Evolutionary conservation across 805 yeast species (phyloP).

Genomic region (Priceomyces melissophilus): DNA sequence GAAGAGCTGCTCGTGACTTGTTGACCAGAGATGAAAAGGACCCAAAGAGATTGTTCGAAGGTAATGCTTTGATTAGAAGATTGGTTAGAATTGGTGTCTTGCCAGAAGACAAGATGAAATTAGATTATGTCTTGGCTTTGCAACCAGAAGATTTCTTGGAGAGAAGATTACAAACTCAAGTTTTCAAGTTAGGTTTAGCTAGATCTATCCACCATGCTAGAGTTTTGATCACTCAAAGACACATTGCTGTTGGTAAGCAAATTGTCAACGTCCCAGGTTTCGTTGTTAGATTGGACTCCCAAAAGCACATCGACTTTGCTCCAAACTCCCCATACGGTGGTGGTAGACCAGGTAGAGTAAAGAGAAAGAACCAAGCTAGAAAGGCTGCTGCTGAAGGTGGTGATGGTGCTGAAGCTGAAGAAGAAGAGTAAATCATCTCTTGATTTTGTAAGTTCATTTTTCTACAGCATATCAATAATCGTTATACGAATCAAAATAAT

Average conservation of each 20-base stretch:
- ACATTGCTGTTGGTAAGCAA: conserved; percentile 99
- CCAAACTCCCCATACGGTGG: conserved; percentile 99
- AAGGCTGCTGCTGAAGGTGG: conserved; percentile 52
- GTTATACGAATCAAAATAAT: conserved; percentile 2
- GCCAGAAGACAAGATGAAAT: conserved; percentile 98
- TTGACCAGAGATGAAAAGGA: conserved; percentile 99
- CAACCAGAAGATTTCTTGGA: conserved; percentile 98
- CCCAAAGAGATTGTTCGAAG: conserved; percentile 99
- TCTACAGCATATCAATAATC: conserved; percentile 1
- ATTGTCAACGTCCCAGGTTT: conserved; percentile 97
- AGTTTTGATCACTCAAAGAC: conserved; percentile 97
- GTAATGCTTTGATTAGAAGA: conserved; percentile 99
- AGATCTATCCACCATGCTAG: conserved; percentile 99
- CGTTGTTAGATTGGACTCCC: conserved; percentile 99
- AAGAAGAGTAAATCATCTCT: conserved; percentile 47
- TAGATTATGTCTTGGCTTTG: conserved; percentile 99
- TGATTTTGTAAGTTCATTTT: not conserved
- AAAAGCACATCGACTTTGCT: conserved; percentile 99
- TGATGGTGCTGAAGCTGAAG: conserved; percentile 70
- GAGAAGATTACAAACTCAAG: conserved; percentile 99
- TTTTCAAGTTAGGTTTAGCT: conserved; percentile 98
- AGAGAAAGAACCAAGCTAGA: conserved; percentile 83
- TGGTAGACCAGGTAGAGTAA: conserved; percentile 99
- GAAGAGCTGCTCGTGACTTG: conserved; percentile 99
- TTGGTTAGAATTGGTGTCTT: conserved; percentile 98